Conservation (phyloP, 2,329 filamentous ascomycete genomes). For the Cercospora sesami region DNA sequence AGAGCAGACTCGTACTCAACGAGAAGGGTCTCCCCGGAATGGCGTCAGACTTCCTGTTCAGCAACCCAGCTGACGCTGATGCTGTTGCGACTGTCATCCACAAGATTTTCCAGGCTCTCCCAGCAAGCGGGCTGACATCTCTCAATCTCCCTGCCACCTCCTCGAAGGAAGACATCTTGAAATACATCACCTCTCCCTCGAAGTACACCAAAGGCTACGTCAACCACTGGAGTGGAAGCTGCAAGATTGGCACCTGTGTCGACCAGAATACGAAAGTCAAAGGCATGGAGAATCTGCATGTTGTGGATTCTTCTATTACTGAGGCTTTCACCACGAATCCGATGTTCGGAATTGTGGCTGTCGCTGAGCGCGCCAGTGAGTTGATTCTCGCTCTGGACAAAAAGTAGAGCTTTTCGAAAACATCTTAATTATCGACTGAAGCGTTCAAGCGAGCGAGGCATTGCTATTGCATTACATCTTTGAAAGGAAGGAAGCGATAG, state of each 20-base stretch:
- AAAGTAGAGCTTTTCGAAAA: constrained; percentile 1
- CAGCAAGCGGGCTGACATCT: constrained; percentile 46
- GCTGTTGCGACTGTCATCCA: constrained; percentile 55
- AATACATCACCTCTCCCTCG: constrained; percentile 53
- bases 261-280: constrained; percentile 50
- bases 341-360: constrained; percentile 57
- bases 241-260: constrained; percentile 53
- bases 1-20: constrained; percentile 55
- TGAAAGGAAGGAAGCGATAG: not conserved
- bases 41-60: constrained; percentile 53
- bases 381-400: constrained; percentile 44
- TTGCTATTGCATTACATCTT: not conserved
- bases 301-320: constrained; percentile 55
- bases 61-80: constrained; percentile 49
- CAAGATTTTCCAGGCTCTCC: constrained; percentile 52
- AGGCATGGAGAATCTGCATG: constrained; percentile 54
- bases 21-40: constrained; percentile 55
- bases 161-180: constrained; percentile 50
- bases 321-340: constrained; percentile 56
- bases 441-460: constrained; percentile 13
- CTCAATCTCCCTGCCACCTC: constrained; percentile 52
- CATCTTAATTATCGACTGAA: not conserved
- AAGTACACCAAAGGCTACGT: constrained; percentile 53
- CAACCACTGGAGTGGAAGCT: constrained; percentile 57
- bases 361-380: constrained; percentile 54